Evolutionary conservation across 805 yeast species (phyloP), one percentile per base, ranked within the genome.

Genomic region (Saccharomyces kudriavzevii): DNA sequence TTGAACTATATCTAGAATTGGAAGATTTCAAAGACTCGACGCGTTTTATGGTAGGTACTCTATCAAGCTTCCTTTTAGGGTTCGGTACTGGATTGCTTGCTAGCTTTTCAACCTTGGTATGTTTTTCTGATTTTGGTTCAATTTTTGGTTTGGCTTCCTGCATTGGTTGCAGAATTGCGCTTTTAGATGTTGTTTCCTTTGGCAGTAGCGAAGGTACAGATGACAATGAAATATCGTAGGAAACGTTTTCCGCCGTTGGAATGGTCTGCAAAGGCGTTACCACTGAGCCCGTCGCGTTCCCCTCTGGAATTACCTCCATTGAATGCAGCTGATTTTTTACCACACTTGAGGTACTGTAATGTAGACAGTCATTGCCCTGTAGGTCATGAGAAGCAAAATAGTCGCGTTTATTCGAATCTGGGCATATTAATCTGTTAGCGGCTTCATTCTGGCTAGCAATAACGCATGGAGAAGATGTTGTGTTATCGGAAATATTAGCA

Each of bases 401-500:
- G 43, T 35, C 43, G 17, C 43, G n/a, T 35, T 35, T 35, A 11
- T 35, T 35, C 1, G 43, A 35, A 24, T 35, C 43, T 17, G 43
- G 17, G 24, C 24, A 9, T 17, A 24, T 35, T 20, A 35, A 35
- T n/a, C 43, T 35, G 4, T 35, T 35, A 17, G 22, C 11, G 24
- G 45, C 27, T 30, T 47, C 54, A 22, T 40, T 17, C 14, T 17
- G 40, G 29, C 11, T 46, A n/a, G 25, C 40, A 9, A 29, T 26
- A 20, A 45, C 46, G 1, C 49, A 49, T n/a, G 54, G 45, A 14
- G 28, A 60, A 13, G 67, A 55, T 0, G 72, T 68, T 17, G 72
- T 70, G 48, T 70, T 70, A 46, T 70, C 73, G 17, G 73, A 69
- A 27, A 70, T 70, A 47, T 70, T 70, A 10, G 73, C 73, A 60